A percentile compares a stretch with the other conserved stretches of the same genome.
phyloP scores from a whole-genome alignment of 148 eudicot species.

The Rhododendron griersonianum region DNA sequence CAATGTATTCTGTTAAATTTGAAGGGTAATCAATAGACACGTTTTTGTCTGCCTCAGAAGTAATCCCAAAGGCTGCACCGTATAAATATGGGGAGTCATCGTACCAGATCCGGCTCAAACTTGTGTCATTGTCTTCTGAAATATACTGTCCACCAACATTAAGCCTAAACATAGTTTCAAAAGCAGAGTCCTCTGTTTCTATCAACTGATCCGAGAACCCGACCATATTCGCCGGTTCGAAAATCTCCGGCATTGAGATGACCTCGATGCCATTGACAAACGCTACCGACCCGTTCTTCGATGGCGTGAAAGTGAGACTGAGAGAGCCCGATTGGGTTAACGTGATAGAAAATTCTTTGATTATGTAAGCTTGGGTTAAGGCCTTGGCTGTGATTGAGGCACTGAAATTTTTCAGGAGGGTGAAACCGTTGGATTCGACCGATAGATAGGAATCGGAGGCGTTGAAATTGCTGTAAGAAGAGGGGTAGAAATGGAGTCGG shows the following conservation, averaged over 20 bases:
- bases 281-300: slow-evolving; percentile 29
- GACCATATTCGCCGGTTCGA: slow-evolving; percentile 32
- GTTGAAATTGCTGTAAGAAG: slow-evolving; percentile 40
- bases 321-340: slow-evolving; percentile 23
- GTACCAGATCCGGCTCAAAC: slow-evolving; percentile 74
- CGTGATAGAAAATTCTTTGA: slow-evolving; percentile 55
- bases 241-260: slow-evolving; percentile 43
- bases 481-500: slow-evolving; percentile 73
- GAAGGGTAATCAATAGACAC: slow-evolving; percentile 22
- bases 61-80: slow-evolving; percentile 53
- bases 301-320: slow-evolving; percentile 45
- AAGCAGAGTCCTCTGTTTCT: neutral
- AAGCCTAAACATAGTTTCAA: slow-evolving; percentile 53
- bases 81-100: slow-evolving; percentile 68
- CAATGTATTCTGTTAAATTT: slow-evolving; percentile 28
- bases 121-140: slow-evolving; percentile 53
- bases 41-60: slow-evolving; percentile 21
- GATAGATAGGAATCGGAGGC: slow-evolving; percentile 52
- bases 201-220: slow-evolving; percentile 33
- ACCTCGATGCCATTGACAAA: slow-evolving; percentile 83
- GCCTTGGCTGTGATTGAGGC: slow-evolving; percentile 63
- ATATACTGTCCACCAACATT: slow-evolving; percentile 80
- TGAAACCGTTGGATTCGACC: slow-evolving; percentile 36
- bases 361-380: slow-evolving; percentile 60
- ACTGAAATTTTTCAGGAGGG: slow-evolving; percentile 69